Percentiles rank a stretch among this genome's conserved stretches.
Conservation (phyloP, 2,329 filamentous ascomycete species). For the Rasamsonia emersonii region DNA sequence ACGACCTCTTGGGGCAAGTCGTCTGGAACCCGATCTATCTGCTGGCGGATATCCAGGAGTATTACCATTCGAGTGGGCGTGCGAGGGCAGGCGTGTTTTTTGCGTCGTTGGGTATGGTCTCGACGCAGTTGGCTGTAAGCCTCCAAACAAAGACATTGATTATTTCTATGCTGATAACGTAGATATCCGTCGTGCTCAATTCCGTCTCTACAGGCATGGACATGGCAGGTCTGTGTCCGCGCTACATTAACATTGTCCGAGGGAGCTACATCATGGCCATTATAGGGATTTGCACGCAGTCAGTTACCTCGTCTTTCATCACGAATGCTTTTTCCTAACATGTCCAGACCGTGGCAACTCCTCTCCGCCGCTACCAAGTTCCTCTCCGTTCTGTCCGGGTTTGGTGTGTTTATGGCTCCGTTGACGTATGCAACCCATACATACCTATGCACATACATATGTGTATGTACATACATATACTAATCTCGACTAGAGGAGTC, state of each 20-base stretch:
- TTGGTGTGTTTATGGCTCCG: too few relatives aligned
- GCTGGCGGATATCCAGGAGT: constrained; percentile 26
- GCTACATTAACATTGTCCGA: too few relatives aligned
- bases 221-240: too few relatives aligned
- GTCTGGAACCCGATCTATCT: constrained; percentile 34
- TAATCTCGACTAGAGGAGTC: constrained; percentile 21
- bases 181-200: constrained; percentile 35
- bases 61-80: constrained; percentile 18
- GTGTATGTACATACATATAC: not conserved
- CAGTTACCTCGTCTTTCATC: too few relatives aligned
- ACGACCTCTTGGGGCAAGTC: constrained; percentile 20
- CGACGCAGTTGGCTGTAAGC: constrained; percentile 25
- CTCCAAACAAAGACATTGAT: constrained; percentile 15
- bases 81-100: constrained; percentile 31
- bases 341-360: too few relatives aligned
- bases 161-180: constrained; percentile 6
- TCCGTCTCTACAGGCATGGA: constrained; percentile 47
- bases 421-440: not conserved
- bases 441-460: not conserved
- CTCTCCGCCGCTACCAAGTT: too few relatives aligned
- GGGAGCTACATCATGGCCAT: too few relatives aligned
- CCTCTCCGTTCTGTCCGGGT: too few relatives aligned
- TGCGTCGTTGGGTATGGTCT: constrained; percentile 26
- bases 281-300: too few relatives aligned
- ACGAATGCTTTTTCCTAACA: too few relatives aligned